Base-by-base conservation (phyloP, 2,329 filamentous ascomycete genomes). In the Helminthosporium solani region DNA sequence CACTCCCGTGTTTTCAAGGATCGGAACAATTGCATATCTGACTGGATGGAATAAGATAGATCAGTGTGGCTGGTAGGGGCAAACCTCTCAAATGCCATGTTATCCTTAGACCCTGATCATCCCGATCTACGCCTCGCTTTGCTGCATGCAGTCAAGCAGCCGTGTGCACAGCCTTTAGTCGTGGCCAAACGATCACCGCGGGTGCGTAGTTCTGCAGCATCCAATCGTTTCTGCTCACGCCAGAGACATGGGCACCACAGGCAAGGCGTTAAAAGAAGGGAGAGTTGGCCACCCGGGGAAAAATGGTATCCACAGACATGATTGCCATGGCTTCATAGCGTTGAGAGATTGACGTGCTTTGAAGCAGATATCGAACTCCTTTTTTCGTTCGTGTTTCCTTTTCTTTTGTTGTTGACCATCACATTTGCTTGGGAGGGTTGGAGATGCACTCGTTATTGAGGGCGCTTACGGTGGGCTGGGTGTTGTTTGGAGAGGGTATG, bases 31-130 rank as follows among this genome's bases (percentile, higher is more conserved):
- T 14, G 5, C 31, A 33, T 33, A 20, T 12, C 11, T 15, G n/a
- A 39, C 7, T 39, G 11, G 36, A n/a, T 46, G 40, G 43, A 56
- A 46, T 50, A 46, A 41, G 46, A 57, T 58, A 33, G 16, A 18
- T 33, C 9, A 15, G 45, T 61, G 58, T 64, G 61, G 62, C 63
- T 66, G 53, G 56, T 59, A 60, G 60, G 58, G 50, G 58, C 57
- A 53, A 50, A 53, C 38, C 46, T 31, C 47, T 44, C 42, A 44
- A 46, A 40, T 44, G 15, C 46, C 53, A 47, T 52, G 47, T 50
- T 49, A 11, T 35, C 40, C 25, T 42, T 25, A 46, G 57, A 58
- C 56, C 62, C 61, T 66, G 62, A 65, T 65, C 56, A 42, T 33
- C 50, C 31, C 23, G 42, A 48, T 48, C 38, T 25, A 20, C 46